Percentiles rank a stretch among this genome's conserved stretches.
Conservation (phyloP, 805 yeast genomes). For the Candida oleophila region DNA sequence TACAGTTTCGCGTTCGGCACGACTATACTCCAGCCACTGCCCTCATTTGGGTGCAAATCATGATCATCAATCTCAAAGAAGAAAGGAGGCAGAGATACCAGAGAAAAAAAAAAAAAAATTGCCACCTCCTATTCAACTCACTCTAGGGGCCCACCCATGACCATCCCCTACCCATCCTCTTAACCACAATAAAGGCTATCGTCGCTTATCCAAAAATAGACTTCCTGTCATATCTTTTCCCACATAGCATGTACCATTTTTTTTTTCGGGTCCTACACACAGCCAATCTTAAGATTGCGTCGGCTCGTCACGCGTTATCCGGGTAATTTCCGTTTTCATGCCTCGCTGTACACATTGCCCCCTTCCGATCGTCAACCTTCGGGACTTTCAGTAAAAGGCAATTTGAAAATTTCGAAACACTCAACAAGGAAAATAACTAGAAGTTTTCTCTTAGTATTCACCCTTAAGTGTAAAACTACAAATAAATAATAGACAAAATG, state of each 20-base stretch:
- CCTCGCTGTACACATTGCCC: constrained; percentile 6
- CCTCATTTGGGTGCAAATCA: not conserved
- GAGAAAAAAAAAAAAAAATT: too few relatives aligned
- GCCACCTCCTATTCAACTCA: not conserved
- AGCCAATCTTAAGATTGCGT: not conserved
- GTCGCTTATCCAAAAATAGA: not conserved
- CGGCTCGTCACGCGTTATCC: constrained; percentile 4
- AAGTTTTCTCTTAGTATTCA: not conserved
- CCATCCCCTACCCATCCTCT: too few relatives aligned
- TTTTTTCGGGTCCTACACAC: not conserved
- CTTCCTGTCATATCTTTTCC: not conserved
- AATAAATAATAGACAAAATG: constrained; percentile 6
- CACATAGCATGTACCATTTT: not conserved
- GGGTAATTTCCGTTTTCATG: constrained; percentile 1
- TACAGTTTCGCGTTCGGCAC: too few relatives aligned
- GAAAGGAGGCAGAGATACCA: too few relatives aligned
- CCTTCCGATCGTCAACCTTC: constrained; percentile 5
- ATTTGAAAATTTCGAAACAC: not conserved
- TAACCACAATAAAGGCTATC: too few relatives aligned
- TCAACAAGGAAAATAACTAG: not conserved
- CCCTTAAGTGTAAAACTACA: not conserved
- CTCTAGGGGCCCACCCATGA: too few relatives aligned
- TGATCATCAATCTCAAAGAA: not conserved
- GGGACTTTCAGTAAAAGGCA: not conserved
- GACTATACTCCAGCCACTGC: not conserved